These are phyloP conservation scores for Oryza longistaminata DNA, from an alignment of 176 grass and related monocot genomes.

Conservation along the genomic window DNA sequence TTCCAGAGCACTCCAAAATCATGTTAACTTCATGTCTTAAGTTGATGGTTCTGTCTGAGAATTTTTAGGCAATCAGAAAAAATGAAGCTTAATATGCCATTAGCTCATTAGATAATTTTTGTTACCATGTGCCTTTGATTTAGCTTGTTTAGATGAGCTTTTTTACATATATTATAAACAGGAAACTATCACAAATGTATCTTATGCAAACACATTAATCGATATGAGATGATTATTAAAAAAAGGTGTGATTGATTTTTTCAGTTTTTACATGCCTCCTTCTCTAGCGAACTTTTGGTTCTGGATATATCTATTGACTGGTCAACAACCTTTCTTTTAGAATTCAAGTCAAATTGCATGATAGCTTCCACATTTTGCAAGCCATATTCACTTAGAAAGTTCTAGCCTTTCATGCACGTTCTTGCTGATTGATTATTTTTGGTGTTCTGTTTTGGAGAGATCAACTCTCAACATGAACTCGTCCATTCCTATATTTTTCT, in stretches of 20 bases:
- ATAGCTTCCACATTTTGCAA: background rate
- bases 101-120: background rate
- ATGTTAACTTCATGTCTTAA: constrained; percentile 4
- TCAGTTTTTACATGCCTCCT: background rate
- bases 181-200: background rate
- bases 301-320: background rate
- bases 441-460: background rate
- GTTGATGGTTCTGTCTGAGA: background rate
- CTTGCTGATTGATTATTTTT: background rate
- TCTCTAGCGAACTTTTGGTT: background rate
- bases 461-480: background rate
- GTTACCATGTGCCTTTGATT: background rate
- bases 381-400: background rate
- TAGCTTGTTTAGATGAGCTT: background rate
- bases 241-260: background rate
- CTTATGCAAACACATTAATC: background rate
- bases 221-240: background rate
- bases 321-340: background rate
- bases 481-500: background rate
- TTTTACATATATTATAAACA: background rate
- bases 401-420: background rate
- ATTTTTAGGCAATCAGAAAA: background rate
- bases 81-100: background rate
- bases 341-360: background rate
- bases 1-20: background rate